Evolutionary conservation across 805 yeast species (phyloP).

Genomic region (Wickerhamomyces ciferrii): DNA sequence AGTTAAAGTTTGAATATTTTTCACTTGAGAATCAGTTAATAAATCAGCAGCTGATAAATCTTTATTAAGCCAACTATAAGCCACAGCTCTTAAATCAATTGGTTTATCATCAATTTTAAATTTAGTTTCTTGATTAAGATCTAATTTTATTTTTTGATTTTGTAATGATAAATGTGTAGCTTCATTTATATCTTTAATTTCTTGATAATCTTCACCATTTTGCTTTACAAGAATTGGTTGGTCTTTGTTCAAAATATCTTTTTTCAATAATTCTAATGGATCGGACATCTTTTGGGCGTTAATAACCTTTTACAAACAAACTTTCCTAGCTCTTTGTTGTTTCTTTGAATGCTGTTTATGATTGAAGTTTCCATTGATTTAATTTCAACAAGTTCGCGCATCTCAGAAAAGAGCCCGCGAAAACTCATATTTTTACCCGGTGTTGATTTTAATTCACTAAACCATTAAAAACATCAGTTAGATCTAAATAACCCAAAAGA

Average conservation of each 20-base stretch:
- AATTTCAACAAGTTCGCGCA: neutral
- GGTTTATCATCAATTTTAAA: constrained; percentile 46
- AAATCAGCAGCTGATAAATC: constrained; percentile 80
- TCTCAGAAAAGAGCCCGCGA: neutral
- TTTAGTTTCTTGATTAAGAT: constrained; percentile 44
- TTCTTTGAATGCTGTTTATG: neutral
- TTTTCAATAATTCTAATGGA: constrained; percentile 15
- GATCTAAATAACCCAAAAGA: neutral
- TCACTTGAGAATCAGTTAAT: constrained; percentile 62
- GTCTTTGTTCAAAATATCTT: constrained; percentile 22
- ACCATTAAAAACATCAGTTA: too few species aligned
- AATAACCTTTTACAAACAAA: neutral
- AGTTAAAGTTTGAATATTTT: constrained; percentile 63
- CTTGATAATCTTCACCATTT: constrained; percentile 6
- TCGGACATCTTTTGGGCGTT: neutral
- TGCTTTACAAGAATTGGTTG: constrained; percentile 18
- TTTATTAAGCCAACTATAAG: constrained; percentile 74
- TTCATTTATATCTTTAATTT: constrained; percentile 29
- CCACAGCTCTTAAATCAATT: constrained; percentile 52
- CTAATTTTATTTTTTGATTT: constrained; percentile 16
- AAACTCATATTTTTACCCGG: neutral
- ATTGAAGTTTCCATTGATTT: neutral
- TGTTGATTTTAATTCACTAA: neutral
- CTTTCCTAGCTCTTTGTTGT: neutral
- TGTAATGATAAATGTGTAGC: constrained; percentile 28